Evolutionary conservation across 2,329 filamentous ascomycete species (phyloP).

Genomic region (Pezicula rhizophila): DNA sequence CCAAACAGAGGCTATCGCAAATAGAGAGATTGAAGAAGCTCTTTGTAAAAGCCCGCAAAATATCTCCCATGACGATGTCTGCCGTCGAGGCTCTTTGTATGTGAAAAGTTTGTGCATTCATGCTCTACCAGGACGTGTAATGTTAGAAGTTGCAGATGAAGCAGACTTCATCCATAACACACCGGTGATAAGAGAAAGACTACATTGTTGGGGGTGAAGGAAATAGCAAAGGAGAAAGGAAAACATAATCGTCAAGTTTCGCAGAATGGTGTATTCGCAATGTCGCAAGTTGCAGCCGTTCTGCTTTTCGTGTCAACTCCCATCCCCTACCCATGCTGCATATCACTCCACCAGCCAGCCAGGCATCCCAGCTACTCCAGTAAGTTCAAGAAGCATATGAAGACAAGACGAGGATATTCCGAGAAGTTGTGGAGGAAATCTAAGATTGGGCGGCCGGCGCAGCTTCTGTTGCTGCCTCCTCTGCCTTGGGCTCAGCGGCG

Average conservation of each 20-base stretch:
- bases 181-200: slow-evolving; percentile 19
- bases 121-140: slow-evolving; percentile 20
- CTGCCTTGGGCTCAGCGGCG: slow-evolving; percentile 19
- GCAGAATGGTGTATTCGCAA: slow-evolving; percentile 32
- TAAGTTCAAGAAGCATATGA: slow-evolving; percentile 28
- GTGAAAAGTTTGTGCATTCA: slow-evolving; percentile 23
- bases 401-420: slow-evolving; percentile 32
- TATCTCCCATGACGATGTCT: slow-evolving; percentile 18
- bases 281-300: slow-evolving; percentile 24
- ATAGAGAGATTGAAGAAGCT: slow-evolving; percentile 17
- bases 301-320: slow-evolving; percentile 31
- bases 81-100: slow-evolving; percentile 22
- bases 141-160: slow-evolving; percentile 23
- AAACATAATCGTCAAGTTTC: slow-evolving; percentile 30
- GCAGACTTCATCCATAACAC: slow-evolving; percentile 20
- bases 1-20: slow-evolving; percentile 13
- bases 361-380: slow-evolving; percentile 24
- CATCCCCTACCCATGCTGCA: slow-evolving; percentile 27
- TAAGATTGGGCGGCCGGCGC: slow-evolving; percentile 48
- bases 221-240: slow-evolving; percentile 27
- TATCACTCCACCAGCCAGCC: slow-evolving; percentile 26
- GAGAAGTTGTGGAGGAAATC: slow-evolving; percentile 29
- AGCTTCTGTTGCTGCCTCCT: slow-evolving; percentile 7
- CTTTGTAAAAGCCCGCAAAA: slow-evolving; percentile 10
- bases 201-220: slow-evolving; percentile 15